Evolutionary conservation across 768 basidiomycete species (phyloP).

Genomic region (Rhodotorula babjevae): DNA sequence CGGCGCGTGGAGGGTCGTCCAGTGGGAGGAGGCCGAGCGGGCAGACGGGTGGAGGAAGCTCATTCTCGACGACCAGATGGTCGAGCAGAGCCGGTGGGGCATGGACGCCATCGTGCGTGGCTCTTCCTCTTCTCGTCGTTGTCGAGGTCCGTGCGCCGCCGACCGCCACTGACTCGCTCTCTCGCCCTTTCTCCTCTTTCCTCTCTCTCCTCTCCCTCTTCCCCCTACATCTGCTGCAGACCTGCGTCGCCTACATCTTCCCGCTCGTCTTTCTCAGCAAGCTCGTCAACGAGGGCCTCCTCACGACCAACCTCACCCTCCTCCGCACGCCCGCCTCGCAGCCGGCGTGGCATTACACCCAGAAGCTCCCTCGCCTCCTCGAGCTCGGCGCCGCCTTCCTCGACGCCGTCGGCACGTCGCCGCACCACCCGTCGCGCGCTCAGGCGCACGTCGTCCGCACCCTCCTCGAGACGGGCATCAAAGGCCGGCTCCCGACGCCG

Average conservation of each 20-base stretch:
- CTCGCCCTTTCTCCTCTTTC: background rate
- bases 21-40: conserved; percentile 40
- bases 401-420: conserved; percentile 32
- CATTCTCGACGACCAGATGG: conserved; percentile 31
- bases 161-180: background rate
- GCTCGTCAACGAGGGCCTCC: conserved; percentile 39
- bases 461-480: conserved; percentile 30
- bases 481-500: conserved; percentile 6
- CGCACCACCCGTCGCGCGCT: conserved; percentile 25
- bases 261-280: conserved; percentile 36
- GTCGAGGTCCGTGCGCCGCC: too few species aligned
- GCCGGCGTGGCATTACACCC: conserved; percentile 32
- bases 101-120: conserved; percentile 28
- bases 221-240: background rate
- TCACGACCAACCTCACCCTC: conserved; percentile 36
- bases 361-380: conserved; percentile 38
- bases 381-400: conserved; percentile 39
- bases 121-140: background rate
- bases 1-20: conserved; percentile 33
- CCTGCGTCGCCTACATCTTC: conserved; percentile 36
- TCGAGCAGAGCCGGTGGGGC: conserved; percentile 33
- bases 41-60: conserved; percentile 34
- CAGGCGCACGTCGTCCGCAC: conserved; percentile 33
- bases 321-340: conserved; percentile 17
- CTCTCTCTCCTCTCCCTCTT: background rate